These are phyloP conservation scores for Clarkia xantiana DNA, from an alignment of 345 rosid species.

Conservation along the genomic window DNA sequence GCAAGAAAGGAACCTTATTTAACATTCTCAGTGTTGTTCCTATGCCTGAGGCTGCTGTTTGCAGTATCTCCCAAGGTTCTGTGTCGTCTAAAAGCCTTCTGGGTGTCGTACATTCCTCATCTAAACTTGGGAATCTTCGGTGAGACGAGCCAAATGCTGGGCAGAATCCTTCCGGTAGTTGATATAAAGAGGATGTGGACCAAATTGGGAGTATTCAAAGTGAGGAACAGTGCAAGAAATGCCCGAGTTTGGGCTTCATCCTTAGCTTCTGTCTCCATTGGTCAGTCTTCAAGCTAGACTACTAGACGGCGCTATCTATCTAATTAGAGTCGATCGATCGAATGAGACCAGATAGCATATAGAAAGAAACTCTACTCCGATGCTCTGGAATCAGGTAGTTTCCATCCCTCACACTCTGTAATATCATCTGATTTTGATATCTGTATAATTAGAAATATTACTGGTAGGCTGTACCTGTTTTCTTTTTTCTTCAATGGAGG, in stretches of 20 bases:
- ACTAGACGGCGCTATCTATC: too few relatives aligned
- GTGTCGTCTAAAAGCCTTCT: slow-evolving; percentile 44
- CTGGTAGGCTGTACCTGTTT: slow-evolving; percentile 6
- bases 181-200: slow-evolving; percentile 82
- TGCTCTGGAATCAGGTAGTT: too few relatives aligned
- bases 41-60: slow-evolving; percentile 35
- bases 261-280: slow-evolving; percentile 73
- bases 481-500: slow-evolving; percentile 6
- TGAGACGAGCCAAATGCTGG: slow-evolving; percentile 66
- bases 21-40: slow-evolving; percentile 33
- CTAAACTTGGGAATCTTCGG: slow-evolving; percentile 78
- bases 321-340: too few relatives aligned
- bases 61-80: slow-evolving; percentile 29
- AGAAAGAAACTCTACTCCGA: too few relatives aligned
- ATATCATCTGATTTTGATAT: too few relatives aligned
- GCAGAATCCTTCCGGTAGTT: slow-evolving; percentile 46
- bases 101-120: slow-evolving; percentile 40
- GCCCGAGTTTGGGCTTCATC: slow-evolving; percentile 87
- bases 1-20: slow-evolving; percentile 48
- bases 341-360: too few relatives aligned
- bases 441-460: too few relatives aligned
- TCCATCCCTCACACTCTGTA: too few relatives aligned
- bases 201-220: slow-evolving; percentile 54
- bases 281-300: slow-evolving; percentile 57
- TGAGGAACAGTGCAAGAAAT: slow-evolving; percentile 61